Base-by-base conservation (phyloP, 108 stramenopile species). In the Cyclotella choctawhatcheeana region DNA sequence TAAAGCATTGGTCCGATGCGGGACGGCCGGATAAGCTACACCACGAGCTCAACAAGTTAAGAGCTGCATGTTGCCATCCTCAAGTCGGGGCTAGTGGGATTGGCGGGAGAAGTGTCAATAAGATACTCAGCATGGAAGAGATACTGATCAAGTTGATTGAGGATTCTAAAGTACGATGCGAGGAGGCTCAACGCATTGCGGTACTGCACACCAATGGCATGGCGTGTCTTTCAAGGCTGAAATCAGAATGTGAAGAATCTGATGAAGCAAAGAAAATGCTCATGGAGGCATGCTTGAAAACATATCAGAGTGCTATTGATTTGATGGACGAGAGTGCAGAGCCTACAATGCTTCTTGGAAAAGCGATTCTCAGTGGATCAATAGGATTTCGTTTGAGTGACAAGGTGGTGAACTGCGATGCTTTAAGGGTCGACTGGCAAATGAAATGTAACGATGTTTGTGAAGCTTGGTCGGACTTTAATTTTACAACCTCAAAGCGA, bases 51-150 rank as follows among this genome's bases (percentile, higher is more conserved):
- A 84, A 88, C 27, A 71, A 69, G 29, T 76, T 90, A 26, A 71
- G 87, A 20, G 89, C 89, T 25, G 90, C 90, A 3, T 91, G 90
- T 47, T 86, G 85, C 61, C 90, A 91, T 82, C 90, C 88, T 31
- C 90, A 91, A 73, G 90, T 91, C 20, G 88, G 90, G 33, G 59
- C 84, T 10, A 71, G 74, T 62, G 90, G 90, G 17, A 66, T 91
- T 14, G 31, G 47, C 43, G 70, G 59, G 44, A 55, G 40, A 18
- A 43, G 37, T 25, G 44, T 14, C 10, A 20, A 64, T 30, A 35
- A 32, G 10, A 35, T 68, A 2, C 48, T 68, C 35, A 67, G 53
- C 32, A 68, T 67, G 72, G 65, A 68, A 2, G 87, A 92, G 64
- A 86, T 89, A 24, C 70, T 88, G 16, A 77, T 85, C 50, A 65